Evolutionary conservation across 148 eudicot species (phyloP), one percentile per base, ranked within the genome.

Genomic region (Rhododendron molle): DNA sequence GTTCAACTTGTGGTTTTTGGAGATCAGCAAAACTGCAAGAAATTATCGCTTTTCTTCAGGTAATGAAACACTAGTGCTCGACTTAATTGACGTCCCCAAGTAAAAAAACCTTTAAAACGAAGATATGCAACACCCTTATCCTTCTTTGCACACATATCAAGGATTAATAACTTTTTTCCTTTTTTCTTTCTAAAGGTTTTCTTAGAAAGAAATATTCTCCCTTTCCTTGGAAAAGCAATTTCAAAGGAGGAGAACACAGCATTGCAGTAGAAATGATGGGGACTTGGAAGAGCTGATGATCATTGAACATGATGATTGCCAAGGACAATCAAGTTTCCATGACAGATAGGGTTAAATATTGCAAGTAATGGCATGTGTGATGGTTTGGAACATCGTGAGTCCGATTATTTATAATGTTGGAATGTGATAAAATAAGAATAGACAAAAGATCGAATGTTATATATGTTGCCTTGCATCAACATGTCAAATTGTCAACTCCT

Each of bases 1-100:
- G 93, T 88, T 96, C 99, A 67, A 71, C 89, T 94, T 95, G 99
- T 43, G 99, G 99, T 83, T 95, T 95, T 88, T 96, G 98, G 69
- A 96, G 95, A 85, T 96, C 99, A 86, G 99, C 96, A 87, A 96
- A 95, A 86, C 99, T 96, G 92, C 80, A 89, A 89, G 3, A 81
- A 84, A 38, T 11, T 47, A 81, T 34, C 7, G 8, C 54, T 69
- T 67, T 84, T n/a, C n/a, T 82, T 84, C 81, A 76, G 46, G 54
- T 30, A 76, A 84, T 38, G 38, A 18, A 84, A 9, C 21, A 11
- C 44, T 49, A 44, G 60, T 28, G 77, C 78, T 16, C 8, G 32
- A 47, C 47, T 26, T 40, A 13, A 65, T 83, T 83, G 20, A 7
- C 18, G 15, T 36, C 58, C 84, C 32, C 50, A 9, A 78, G 54